A percentile compares a stretch with the other conserved stretches of the same genome.
These are phyloP conservation scores for Calonectria leucothoes DNA, from an alignment of 2,329 filamentous ascomycete species.

Conservation along the genomic window DNA sequence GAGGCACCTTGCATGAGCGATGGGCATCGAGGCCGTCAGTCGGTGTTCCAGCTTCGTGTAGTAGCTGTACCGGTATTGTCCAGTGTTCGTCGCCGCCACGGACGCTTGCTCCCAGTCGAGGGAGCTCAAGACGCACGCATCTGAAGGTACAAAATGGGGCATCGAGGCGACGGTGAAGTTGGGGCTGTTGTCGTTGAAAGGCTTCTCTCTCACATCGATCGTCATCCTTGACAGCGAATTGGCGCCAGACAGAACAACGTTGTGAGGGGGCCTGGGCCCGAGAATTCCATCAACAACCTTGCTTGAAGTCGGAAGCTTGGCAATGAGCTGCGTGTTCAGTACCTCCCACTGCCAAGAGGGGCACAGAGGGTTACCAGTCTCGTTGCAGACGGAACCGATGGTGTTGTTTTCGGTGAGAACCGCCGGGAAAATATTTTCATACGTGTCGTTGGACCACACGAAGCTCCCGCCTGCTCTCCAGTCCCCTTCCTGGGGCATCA, in stretches of 20 bases:
- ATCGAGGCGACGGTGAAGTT: slow-evolving; percentile 33
- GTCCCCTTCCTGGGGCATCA: slow-evolving; percentile 36
- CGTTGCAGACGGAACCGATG: slow-evolving; percentile 10
- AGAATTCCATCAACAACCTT: slow-evolving; percentile 28
- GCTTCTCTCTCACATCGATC: slow-evolving; percentile 30
- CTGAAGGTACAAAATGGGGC: slow-evolving; percentile 32
- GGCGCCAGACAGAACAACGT: slow-evolving; percentile 25
- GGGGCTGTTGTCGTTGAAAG: slow-evolving; percentile 28
- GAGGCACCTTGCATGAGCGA: slow-evolving; percentile 29
- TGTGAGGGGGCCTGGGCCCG: slow-evolving; percentile 23
- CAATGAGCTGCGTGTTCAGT: slow-evolving; percentile 31
- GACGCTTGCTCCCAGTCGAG: slow-evolving; percentile 35
- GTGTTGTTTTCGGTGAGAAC: slow-evolving; percentile 24
- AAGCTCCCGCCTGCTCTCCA: slow-evolving; percentile 33
- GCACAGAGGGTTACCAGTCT: slow-evolving; percentile 27
- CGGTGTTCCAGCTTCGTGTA: slow-evolving; percentile 28
- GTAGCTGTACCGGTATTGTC: slow-evolving; percentile 27
- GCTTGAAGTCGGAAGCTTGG: slow-evolving; percentile 27
- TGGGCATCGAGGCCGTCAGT: slow-evolving; percentile 26
- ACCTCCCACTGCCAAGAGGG: slow-evolving; percentile 38
- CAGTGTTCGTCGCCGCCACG: slow-evolving; percentile 20
- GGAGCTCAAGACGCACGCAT: slow-evolving; percentile 30
- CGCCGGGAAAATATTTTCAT: slow-evolving; percentile 24
- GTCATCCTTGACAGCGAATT: slow-evolving; percentile 24
- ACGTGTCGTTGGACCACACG: slow-evolving; percentile 30